Evolutionary conservation across 163 green algal species (phyloP), one percentile per base, ranked within the genome.

Genomic region (Trebouxiophyceae sp.): DNA sequence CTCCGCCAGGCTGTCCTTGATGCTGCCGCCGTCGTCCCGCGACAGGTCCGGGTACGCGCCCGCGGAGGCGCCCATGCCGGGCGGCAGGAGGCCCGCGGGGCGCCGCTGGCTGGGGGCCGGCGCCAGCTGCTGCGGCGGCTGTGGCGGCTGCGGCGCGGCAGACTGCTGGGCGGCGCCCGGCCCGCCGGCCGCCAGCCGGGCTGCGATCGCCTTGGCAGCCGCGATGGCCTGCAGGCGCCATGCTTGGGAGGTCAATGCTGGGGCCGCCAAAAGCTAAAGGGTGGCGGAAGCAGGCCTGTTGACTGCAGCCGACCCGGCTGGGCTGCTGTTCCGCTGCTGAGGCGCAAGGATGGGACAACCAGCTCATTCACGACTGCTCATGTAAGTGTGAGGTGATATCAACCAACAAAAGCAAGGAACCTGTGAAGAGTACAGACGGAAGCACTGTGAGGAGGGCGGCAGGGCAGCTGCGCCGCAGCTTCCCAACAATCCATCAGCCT

Each of bases 181-280:
- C 31, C 19, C 24, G 47, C 47, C 33, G 30, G 68, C 68, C 27
- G 72, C 67, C 20, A 88, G 47, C 54, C 77, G 57, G 4, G 77
- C 79, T 8, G 81, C 81, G 29, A 88, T 74, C 2, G 79, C 79
- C 55, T 82, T 72, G 0, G 82, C 82, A 23, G 75, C 75, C 8
- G 77, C 79, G n/a, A 86, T 74, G 4, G 79, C 82, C 66, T 77
- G 68, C 57, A 61, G 2, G 6, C 50, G 2, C 19, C n/a, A 28
- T 33, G 23, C 27, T 46, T n/a, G n/a, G n/a, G n/a, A n/a, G n/a
- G n/a, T n/a, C n/a, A n/a, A n/a, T n/a, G n/a, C n/a, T n/a, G n/a
- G n/a, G n/a, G n/a, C n/a, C n/a, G n/a, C n/a, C n/a, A n/a, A n/a
- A n/a, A n/a, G n/a, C n/a, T n/a, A n/a, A n/a, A n/a, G n/a, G n/a